Base-by-base conservation (phyloP, 805 yeast species). In the Cyberlindnera nakhonratchasimensis region DNA sequence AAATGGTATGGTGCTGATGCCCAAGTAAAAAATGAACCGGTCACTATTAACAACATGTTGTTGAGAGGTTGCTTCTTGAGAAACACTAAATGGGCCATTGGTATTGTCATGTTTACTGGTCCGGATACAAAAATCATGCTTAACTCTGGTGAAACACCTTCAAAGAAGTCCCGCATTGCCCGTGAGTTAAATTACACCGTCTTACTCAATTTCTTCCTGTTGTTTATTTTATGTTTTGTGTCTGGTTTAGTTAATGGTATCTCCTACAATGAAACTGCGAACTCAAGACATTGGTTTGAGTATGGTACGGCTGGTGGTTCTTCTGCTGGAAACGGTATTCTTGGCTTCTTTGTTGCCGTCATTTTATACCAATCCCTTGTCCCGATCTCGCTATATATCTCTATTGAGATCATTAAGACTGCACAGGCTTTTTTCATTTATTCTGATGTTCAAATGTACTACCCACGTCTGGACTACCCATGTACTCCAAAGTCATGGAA, bases 401-500 rank as follows among this genome's bases (percentile, higher is more conserved):
- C 93, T 43, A 77, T 86, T 52, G 95, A 86, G 66, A 82, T 86
- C 54, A 81, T 86, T 59, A 85, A 85, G 58, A 82, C 93, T 0
- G 82, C 85, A 0, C 95, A 86, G 57, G 91, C 91, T 0, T 83
- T 71, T 48, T 86, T 86, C 67, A 86, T 86, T 42, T 82, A 79
- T 54, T 80, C 87, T 4, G 95, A 86, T 63, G 77, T 79, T 31
- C 65, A 74, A 39, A 78, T 86, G 79, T 86, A 85, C 59, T 80
- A 83, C 54, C 77, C 73, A 31, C 70, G 62, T 40, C 63, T 86
- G 46, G 91, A 86, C 60, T 85, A 79, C 54, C 91, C 93, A 3
- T 86, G 95, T 61, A 79, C 84, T 10, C 93, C 95, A 13, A 84
- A 85, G 57, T 74, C 90, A 0, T 86, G 95, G 95, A 82, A 78